These are phyloP conservation scores for Beauveria asiatica DNA, from an alignment of 2,329 filamentous ascomycete species.

Conservation along the genomic window DNA sequence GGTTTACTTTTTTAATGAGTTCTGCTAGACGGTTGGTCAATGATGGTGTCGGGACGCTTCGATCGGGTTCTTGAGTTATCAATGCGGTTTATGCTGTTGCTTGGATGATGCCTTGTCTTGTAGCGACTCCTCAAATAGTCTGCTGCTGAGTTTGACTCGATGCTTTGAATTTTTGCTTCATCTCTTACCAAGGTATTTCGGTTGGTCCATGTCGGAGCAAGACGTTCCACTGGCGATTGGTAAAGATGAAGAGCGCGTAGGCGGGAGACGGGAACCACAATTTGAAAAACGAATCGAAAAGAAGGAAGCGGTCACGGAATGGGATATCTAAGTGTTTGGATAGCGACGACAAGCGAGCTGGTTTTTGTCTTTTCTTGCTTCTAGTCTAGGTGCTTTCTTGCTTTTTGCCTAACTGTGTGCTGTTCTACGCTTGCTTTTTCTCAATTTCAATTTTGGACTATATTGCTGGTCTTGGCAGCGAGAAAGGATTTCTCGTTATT, in stretches of 20 bases:
- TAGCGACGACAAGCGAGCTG: conserved; percentile 1
- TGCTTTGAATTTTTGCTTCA: not conserved
- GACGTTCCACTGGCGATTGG: not conserved
- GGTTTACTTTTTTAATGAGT: conserved; percentile 1
- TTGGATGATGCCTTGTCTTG: not conserved
- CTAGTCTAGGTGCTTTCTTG: not conserved
- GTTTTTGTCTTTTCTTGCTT: not conserved
- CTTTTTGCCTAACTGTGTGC: too few relatives aligned
- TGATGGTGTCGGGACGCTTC: conserved; percentile 1
- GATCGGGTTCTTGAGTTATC: not conserved
- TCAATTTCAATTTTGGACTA: not conserved
- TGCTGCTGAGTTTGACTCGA: not conserved
- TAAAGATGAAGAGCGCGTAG: not conserved
- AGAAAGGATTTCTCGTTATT: not conserved
- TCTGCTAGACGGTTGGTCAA: not conserved
- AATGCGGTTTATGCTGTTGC: not conserved
- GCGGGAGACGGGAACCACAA: not conserved
- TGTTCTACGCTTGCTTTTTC: not conserved
- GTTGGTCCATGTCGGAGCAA: not conserved
- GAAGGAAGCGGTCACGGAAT: not conserved
- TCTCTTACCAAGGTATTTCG: not conserved
- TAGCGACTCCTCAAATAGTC: not conserved
- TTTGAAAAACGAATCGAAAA: not conserved
- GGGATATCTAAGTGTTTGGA: not conserved
- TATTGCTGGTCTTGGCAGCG: not conserved